Evolutionary conservation across 2,329 filamentous ascomycete species (phyloP), one percentile per base, ranked within the genome.

Genomic region (Ceratocystis alfenasii): DNA sequence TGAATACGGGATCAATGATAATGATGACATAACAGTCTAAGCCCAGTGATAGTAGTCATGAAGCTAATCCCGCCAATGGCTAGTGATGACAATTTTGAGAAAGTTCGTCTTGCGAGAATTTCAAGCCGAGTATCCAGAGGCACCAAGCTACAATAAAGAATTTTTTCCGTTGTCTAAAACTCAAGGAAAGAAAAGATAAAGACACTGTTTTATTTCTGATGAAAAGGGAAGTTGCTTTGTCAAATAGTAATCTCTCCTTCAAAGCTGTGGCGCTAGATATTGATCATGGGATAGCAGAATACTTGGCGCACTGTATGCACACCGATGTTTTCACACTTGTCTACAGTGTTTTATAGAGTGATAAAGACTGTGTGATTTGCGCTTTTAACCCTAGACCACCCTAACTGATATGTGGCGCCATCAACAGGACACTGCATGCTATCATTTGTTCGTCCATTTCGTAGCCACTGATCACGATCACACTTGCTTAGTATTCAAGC

Each of bases 1-100:
- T 65, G 83, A 82, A 73, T 91, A 93, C 3, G 89, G 89, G 69
- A 94, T 86, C 71, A 94, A 79, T 70, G 88, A 91, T 81, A 85
- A 78, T 50, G 85, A 78, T 50, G 64, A 59, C 55, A 57, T 44
- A 44, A 20, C 6, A 36, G 48, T 20, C 53, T 15, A 30, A 8
- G 53, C 17, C 25, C 20, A 8, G 6, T 28, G 50, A 15, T 25
- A 5, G 50, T 25, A 15, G 50, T 50, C 48, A 50, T 50, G 20
- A 12, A 25, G 17, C 10, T 41, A 41, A 41, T 15, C 36, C 10
- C 10, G 36, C 36, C 36, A 8, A 53, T 7, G n/a, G 48, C 22
- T 8, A 53, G 48, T 8, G n/a, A 20, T n/a, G 17, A 22, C 7
- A 22, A 25, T 22, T 53, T 25, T 10, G 22, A 1, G 7, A 53